Evolutionary conservation across 202 grass and related monocot species (phyloP), one percentile per base, ranked within the genome.

Genomic region (Zizania palustris): DNA sequence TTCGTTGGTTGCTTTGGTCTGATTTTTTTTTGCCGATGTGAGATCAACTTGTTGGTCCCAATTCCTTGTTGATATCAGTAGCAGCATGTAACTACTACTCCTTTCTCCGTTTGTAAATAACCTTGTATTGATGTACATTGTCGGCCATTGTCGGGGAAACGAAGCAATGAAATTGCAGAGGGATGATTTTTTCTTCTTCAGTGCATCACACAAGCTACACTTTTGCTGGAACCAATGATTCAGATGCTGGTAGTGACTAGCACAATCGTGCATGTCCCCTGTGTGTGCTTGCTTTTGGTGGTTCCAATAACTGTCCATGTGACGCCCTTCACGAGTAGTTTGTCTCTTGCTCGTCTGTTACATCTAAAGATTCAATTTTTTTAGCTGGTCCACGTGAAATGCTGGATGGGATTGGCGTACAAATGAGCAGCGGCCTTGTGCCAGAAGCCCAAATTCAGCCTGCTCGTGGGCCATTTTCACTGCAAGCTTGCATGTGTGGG

Each of bases 51-150:
- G 13, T 5, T 10, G 22, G 20, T 75, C 60, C 16, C 61, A 72
- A 63, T 35, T 38, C 48, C 38, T 16, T 77, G 45, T 84, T 81
- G 80, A 76, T n/a, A 65, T 60, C 33, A 60, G 61, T 18, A 59
- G 63, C 49, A 69, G 65, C 55, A 45, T 54, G 53, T 75, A 54
- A 59, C 9, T 54, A 53, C 33, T 61, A 53, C 33, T 34, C 36
- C 7, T 66, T 36, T 15, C n/a, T 45, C 66, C 63, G 59, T 80
- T 51, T 78, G 88, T 82, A 91, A 69, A 78, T 91, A 88, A 78
- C 74, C 37, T 61, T 80, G 57, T 76, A 67, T 19, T 46, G 39
- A 7, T 84, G 73, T 73, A 67, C n/a, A n/a, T n/a, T n/a, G n/a
- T n/a, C n/a, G n/a, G n/a, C n/a, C 51, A 68, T 88, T 84, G 48